phyloP scores from a whole-genome alignment of 805 yeast species.

The Nakazawaea holstii region DNA sequence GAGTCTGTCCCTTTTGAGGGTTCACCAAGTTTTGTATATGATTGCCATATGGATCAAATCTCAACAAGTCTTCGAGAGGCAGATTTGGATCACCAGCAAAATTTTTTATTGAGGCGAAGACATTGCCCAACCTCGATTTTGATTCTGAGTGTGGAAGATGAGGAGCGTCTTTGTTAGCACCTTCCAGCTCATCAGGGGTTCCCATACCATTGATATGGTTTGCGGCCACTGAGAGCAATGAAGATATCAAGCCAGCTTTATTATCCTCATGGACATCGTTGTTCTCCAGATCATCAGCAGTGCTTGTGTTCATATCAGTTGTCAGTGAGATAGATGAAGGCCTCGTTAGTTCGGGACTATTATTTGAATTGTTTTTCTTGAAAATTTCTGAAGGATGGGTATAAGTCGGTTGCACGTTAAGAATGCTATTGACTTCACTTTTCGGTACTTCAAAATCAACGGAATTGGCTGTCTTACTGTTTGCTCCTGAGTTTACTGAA shows the following conservation, averaged over 20 bases:
- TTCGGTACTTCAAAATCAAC: background rate
- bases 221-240: slow-evolving; percentile 41
- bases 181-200: background rate
- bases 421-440: slow-evolving; percentile 8
- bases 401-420: background rate
- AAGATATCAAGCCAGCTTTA: slow-evolving; percentile 32
- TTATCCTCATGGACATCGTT: background rate
- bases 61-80: background rate
- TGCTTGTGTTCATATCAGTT: background rate
- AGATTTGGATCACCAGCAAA: background rate
- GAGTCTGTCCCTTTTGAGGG: background rate
- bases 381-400: background rate
- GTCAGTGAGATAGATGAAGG: background rate
- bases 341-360: too few relatives aligned
- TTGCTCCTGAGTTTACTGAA: background rate
- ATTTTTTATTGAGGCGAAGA: background rate
- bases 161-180: background rate
- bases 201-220: slow-evolving; percentile 12
- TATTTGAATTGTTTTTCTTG: too few relatives aligned
- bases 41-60: background rate
- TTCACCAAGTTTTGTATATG: background rate
- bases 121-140: background rate
- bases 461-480: background rate
- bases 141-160: background rate
- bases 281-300: slow-evolving; percentile 1